A percentile compares a stretch with the other conserved stretches of the same genome.
These are phyloP conservation scores for Paraphaeosphaeria sporulosa DNA, from an alignment of 2,329 filamentous ascomycete genomes.

Conservation along the genomic window DNA sequence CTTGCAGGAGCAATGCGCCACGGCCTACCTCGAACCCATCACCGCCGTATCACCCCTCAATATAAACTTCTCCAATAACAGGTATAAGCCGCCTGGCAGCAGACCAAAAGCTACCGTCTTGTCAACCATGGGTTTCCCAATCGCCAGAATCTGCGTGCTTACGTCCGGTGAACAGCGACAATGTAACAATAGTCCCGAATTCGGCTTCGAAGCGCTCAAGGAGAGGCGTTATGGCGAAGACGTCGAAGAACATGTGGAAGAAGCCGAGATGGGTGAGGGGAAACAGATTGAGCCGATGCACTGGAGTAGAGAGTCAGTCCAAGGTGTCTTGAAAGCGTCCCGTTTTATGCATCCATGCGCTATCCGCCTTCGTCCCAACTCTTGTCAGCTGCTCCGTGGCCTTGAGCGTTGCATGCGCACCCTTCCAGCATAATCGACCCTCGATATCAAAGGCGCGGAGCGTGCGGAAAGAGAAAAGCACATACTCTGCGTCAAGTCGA, in stretches of 20 bases:
- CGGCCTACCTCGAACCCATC: conserved; percentile 78
- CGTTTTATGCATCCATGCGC: background rate
- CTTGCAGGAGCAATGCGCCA: rapidly evolving
- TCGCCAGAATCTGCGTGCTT: conserved; percentile 51
- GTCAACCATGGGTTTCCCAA: conserved; percentile 57
- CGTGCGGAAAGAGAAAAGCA: conserved; percentile 25
- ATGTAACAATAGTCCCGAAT: conserved; percentile 86
- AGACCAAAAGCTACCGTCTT: conserved; percentile 49
- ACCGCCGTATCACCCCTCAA: conserved; percentile 75
- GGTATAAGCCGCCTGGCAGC: conserved; percentile 82
- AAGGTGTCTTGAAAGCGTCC: background rate
- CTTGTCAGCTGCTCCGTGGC: conserved; percentile 1
- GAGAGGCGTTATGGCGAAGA: conserved; percentile 82
- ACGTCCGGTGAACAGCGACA: conserved; percentile 91
- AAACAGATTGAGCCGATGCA: conserved; percentile 92
- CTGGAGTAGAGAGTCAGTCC: conserved; percentile 56
- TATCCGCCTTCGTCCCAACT: conserved; percentile 4
- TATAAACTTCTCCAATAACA: conserved; percentile 77
- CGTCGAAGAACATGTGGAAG: conserved; percentile 81
- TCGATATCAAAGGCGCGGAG: background rate
- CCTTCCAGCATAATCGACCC: background rate
- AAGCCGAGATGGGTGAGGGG: conserved; percentile 84
- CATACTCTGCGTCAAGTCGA: conserved; percentile 75
- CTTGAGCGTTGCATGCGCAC: background rate
- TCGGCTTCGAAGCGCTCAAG: conserved; percentile 93